Conservation (phyloP, 1,284 basidiomycete genomes). For the Rhodotorula sp. region DNA sequence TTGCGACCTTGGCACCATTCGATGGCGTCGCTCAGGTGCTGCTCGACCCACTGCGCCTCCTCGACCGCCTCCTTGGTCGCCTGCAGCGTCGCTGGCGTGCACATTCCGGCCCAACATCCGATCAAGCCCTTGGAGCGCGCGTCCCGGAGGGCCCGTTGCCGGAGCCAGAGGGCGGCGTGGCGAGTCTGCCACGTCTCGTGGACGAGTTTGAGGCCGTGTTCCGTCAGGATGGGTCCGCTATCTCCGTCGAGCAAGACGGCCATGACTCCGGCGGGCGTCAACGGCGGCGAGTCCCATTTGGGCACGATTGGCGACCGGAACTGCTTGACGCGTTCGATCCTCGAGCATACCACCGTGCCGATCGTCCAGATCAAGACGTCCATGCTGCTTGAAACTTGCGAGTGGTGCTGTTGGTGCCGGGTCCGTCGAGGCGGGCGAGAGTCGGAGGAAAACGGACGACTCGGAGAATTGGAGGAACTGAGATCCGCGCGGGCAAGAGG, state of each 20-base stretch:
- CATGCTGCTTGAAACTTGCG: not conserved
- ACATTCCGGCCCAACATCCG: slow-evolving; percentile 25
- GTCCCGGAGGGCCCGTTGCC: slow-evolving; percentile 13
- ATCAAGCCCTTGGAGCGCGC: slow-evolving; percentile 10
- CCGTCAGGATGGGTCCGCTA: slow-evolving; percentile 5
- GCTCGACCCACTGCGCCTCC: slow-evolving; percentile 28
- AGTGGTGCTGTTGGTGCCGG: not conserved
- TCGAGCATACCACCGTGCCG: slow-evolving; percentile 2
- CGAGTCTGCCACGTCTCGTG: slow-evolving; percentile 17
- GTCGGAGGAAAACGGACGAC: no score
- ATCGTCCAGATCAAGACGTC: slow-evolving; percentile 13
- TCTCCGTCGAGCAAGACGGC: not conserved
- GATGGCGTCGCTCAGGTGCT: slow-evolving; percentile 9
- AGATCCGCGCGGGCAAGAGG: no score
- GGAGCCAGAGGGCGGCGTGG: slow-evolving; percentile 10
- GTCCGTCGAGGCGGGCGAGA: no score
- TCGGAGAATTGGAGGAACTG: no score
- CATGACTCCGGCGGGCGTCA: not conserved
- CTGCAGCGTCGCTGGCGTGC: slow-evolving; percentile 4
- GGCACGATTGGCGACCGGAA: slow-evolving; percentile 16
- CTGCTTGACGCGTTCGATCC: slow-evolving; percentile 3
- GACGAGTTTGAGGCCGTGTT: slow-evolving; percentile 2
- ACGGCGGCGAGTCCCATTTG: not conserved
- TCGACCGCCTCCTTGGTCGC: slow-evolving; percentile 9
- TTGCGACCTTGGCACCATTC: slow-evolving; percentile 19